Percentiles rank a stretch among this genome's conserved stretches.
Conservation (phyloP, 306 rosid species). For the Trifolium fragiferum region DNA sequence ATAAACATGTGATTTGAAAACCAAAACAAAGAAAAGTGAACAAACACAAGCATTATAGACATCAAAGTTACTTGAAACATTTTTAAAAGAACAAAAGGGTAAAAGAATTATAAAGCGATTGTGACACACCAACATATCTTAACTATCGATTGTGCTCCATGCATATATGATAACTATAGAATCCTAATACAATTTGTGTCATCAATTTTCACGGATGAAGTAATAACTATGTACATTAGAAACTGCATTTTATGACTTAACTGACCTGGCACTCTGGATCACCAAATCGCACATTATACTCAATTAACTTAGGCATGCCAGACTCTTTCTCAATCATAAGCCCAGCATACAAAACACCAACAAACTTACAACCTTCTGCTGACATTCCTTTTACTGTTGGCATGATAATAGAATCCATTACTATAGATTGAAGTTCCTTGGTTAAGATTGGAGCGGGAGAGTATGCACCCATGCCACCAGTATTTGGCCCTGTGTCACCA, state of each 20-base stretch:
- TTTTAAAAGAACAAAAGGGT: not conserved
- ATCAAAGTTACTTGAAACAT: not conserved
- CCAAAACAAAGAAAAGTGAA: not conserved
- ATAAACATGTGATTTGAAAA: not conserved
- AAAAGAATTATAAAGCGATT: not conserved
- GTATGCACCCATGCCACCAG: conserved; percentile 99
- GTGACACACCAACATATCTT: conserved; percentile 5
- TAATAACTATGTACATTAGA: not conserved
- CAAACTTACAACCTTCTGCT: conserved; percentile 88
- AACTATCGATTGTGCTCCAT: conserved; percentile 2
- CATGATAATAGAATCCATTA: conserved; percentile 82
- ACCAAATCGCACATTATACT: conserved; percentile 97
- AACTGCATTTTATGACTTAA: conserved; percentile 40
- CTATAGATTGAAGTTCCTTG: conserved; percentile 72
- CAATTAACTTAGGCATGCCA: conserved; percentile 91
- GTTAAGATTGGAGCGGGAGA: conserved; percentile 91
- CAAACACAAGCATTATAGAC: not conserved
- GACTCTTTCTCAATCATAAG: conserved; percentile 96
- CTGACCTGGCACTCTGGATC: conserved; percentile 99
- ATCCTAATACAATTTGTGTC: not conserved
- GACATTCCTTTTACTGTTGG: conserved; percentile 97
- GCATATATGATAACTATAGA: conserved; percentile 17
- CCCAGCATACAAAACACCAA: conserved; percentile 92
- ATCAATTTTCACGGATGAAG: conserved; percentile 1
- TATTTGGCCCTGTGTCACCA: conserved; percentile 93